A percentile compares a stretch with the other conserved stretches of the same genome.
Evolutionary conservation across 768 basidiomycete species (phyloP).

Genomic region (Podaxis sp.): DNA sequence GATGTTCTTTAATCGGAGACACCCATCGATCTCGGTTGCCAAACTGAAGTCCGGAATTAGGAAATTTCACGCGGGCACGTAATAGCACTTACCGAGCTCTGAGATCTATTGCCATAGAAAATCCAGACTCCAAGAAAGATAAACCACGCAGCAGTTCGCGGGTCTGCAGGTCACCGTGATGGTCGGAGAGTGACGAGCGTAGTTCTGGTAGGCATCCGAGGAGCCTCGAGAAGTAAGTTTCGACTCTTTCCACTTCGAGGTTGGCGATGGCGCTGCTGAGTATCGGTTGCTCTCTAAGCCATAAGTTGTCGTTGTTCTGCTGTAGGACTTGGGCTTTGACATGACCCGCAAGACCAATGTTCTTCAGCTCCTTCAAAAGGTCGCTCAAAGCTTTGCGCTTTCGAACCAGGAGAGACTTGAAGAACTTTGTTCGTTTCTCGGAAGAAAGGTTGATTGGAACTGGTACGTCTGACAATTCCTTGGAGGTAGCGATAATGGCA

Average conservation of each 20-base stretch:
- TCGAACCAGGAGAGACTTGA: conserved; percentile 72
- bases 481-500: conserved; percentile 63
- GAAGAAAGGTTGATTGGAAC: conserved; percentile 41
- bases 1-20: background rate
- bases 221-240: conserved; percentile 66
- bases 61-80: background rate
- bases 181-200: conserved; percentile 57
- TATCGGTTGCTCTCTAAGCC: conserved; percentile 66
- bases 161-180: conserved; percentile 83
- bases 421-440: conserved; percentile 59
- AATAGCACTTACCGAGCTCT: conserved; percentile 59
- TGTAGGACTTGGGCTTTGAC: conserved; percentile 69
- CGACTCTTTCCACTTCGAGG: conserved; percentile 40
- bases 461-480: conserved; percentile 49
- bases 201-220: conserved; percentile 65
- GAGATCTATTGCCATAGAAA: conserved; percentile 62
- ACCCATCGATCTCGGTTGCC: background rate
- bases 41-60: conserved; percentile 13
- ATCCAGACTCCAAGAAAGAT: conserved; percentile 76
- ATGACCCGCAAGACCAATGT: conserved; percentile 69
- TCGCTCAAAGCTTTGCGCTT: conserved; percentile 93
- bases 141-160: conserved; percentile 82
- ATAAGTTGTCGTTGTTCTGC: conserved; percentile 52
- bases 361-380: conserved; percentile 84
- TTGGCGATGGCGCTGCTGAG: conserved; percentile 25